Evolutionary conservation across 2,329 filamentous ascomycete species (phyloP).

Genomic region (Cercospora janseana): DNA sequence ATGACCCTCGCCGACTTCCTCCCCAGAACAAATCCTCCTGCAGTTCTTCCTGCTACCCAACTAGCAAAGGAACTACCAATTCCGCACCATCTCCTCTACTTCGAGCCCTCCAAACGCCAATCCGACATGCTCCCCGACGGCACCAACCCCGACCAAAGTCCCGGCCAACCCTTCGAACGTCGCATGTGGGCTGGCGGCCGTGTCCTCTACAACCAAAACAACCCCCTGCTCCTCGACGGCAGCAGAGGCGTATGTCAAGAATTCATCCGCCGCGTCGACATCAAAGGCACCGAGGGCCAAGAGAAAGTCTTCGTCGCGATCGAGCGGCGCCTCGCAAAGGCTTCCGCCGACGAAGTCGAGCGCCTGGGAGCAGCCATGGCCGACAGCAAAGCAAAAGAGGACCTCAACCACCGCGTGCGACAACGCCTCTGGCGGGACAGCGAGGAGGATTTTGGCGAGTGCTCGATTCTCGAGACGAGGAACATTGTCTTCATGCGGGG

Average conservation of each 20-base stretch:
- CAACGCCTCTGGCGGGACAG: constrained; percentile 45
- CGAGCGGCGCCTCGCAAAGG: constrained; percentile 51
- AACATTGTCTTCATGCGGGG: constrained; percentile 64
- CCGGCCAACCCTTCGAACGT: constrained; percentile 67
- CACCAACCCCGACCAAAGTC: constrained; percentile 75
- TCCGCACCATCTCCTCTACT: constrained; percentile 83
- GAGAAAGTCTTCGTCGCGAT: constrained; percentile 63
- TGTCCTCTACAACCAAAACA: constrained; percentile 53
- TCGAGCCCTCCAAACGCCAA: constrained; percentile 66
- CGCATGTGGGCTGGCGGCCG: constrained; percentile 88
- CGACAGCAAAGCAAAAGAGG: constrained; percentile 34
- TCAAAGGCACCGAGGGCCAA: constrained; percentile 51
- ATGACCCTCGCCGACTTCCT: constrained; percentile 25
- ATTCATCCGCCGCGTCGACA: constrained; percentile 47
- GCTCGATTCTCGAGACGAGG: constrained; percentile 56
- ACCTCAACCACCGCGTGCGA: constrained; percentile 40
- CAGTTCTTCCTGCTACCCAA: constrained; percentile 36
- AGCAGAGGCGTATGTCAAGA: constrained; percentile 47
- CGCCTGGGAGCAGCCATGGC: constrained; percentile 40
- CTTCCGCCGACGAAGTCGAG: constrained; percentile 33
- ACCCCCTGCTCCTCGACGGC: constrained; percentile 37
- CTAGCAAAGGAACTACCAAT: constrained; percentile 50
- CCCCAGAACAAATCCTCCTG: constrained; percentile 28
- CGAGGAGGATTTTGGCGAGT: constrained; percentile 45
- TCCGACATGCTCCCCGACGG: constrained; percentile 72